These are phyloP conservation scores for Phalaenopsis aphrodite DNA, from an alignment of 106 monocot species.

Conservation along the genomic window DNA sequence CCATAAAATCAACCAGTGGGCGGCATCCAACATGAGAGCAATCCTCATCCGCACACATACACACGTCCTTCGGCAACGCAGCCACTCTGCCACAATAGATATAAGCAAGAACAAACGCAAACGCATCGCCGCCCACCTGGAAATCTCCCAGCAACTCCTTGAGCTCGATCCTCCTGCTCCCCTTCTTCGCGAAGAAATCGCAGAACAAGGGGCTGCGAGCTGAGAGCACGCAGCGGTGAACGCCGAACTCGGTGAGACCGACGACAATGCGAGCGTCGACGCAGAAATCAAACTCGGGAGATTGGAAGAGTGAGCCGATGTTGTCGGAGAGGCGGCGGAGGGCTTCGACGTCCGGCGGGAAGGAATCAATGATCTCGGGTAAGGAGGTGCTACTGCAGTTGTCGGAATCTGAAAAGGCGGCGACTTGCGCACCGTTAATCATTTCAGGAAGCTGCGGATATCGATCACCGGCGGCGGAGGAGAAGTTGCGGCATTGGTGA, in stretches of 20 bases:
- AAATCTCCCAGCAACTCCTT: conserved; percentile 27
- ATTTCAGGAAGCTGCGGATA: not conserved
- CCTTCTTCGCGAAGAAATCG: conserved; percentile 24
- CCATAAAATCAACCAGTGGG: conserved; percentile 64
- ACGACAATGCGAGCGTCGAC: conserved; percentile 37
- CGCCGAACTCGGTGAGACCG: conserved; percentile 18
- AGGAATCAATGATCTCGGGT: not conserved
- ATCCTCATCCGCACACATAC: conserved; percentile 56
- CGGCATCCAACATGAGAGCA: conserved; percentile 56
- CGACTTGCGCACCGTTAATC: not conserved
- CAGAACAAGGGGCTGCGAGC: conserved; percentile 75
- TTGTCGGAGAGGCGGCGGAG: conserved; percentile 69
- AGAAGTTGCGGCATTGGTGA: not conserved
- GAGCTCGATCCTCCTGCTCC: conserved; percentile 17
- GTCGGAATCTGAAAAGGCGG: conserved; percentile 36
- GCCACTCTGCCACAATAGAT: conserved; percentile 53
- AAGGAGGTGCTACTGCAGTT: conserved; percentile 29
- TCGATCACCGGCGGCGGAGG: not conserved
- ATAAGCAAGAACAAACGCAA: conserved; percentile 54
- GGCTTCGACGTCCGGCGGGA: conserved; percentile 43
- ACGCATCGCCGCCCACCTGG: conserved; percentile 43
- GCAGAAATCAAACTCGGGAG: conserved; percentile 27
- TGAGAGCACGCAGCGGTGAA: conserved; percentile 74
- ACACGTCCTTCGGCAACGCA: conserved; percentile 34
- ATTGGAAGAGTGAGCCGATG: conserved; percentile 39